Evolutionary conservation across 1,139 yeast genomes (phyloP).

Genomic region (Saccharomyces pastorianus): DNA sequence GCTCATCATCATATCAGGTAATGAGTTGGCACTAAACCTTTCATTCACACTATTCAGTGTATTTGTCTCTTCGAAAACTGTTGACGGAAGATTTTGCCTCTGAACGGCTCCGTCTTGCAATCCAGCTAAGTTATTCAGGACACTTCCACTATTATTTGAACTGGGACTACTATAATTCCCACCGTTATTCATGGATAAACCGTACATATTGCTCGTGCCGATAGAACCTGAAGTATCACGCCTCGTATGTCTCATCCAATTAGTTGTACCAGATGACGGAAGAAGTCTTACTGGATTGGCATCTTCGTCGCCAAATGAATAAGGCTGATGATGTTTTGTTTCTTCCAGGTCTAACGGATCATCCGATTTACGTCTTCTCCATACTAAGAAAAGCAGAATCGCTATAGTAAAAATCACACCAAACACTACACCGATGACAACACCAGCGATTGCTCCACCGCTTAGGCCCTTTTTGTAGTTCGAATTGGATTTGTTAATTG

Average conservation of each 20-base stretch:
- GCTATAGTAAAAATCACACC: constrained; percentile 39
- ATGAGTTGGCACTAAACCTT: constrained; percentile 60
- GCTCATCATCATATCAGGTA: constrained; percentile 47
- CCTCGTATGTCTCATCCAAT: constrained; percentile 15
- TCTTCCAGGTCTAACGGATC: constrained; percentile 24
- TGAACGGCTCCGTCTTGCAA: neutral
- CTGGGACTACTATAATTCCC: constrained; percentile 4
- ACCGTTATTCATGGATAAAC: neutral
- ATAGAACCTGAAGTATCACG: constrained; percentile 7
- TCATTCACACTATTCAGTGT: constrained; percentile 26
- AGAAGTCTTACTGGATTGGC: constrained; percentile 21
- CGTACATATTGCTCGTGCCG: neutral
- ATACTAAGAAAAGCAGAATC: constrained; percentile 35
- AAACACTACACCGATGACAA: constrained; percentile 53
- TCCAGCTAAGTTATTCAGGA: neutral
- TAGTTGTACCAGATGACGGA: constrained; percentile 8
- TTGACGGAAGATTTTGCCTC: constrained; percentile 10
- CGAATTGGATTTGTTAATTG: neutral
- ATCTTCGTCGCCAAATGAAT: constrained; percentile 30
- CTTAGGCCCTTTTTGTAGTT: constrained; percentile 29
- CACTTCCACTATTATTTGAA: constrained; percentile 6
- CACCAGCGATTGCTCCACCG: constrained; percentile 65
- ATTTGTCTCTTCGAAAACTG: constrained; percentile 23
- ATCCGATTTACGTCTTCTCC: constrained; percentile 29
- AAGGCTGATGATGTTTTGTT: constrained; percentile 31